Conservation (phyloP, 75 land plant species). For the Cunninghamia lanceolata region DNA sequence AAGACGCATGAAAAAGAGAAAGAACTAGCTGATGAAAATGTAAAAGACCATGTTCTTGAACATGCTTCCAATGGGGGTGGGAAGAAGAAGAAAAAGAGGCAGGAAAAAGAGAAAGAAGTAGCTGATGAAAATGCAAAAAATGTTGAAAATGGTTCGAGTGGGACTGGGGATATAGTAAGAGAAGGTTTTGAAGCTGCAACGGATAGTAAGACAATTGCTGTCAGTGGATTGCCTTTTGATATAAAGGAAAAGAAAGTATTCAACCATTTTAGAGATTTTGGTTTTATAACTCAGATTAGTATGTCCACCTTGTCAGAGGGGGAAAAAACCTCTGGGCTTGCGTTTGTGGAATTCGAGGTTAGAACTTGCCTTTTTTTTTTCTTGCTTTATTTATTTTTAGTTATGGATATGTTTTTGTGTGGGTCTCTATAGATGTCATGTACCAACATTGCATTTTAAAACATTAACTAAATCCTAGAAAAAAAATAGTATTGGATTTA, state of each 20-base stretch:
- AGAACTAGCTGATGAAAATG: not conserved
- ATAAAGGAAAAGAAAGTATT: slow-evolving; percentile 37
- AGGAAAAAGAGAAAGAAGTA: not conserved
- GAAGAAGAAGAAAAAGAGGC: not conserved
- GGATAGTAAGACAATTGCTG: slow-evolving; percentile 30
- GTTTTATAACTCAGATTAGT: slow-evolving; percentile 31
- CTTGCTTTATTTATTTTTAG: not conserved
- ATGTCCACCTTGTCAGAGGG: slow-evolving; percentile 43
- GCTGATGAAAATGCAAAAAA: not conserved
- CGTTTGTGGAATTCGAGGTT: slow-evolving; percentile 37
- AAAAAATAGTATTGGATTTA: no score
- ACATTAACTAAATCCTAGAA: no score
- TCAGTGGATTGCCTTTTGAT: slow-evolving; percentile 51
- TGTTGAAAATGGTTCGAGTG: not conserved
- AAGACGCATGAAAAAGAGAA: not conserved
- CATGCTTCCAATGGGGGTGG: not conserved
- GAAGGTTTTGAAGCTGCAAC: not conserved
- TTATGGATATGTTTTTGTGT: not conserved
- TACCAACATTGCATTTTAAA: no score
- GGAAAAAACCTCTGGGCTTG: slow-evolving; percentile 37
- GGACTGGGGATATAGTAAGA: not conserved
- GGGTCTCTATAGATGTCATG: no score
- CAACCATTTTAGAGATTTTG: slow-evolving; percentile 34
- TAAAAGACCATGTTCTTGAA: not conserved
- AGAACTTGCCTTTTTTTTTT: not conserved